Evolutionary conservation across 805 yeast genomes (phyloP).

Genomic region (Saccharomycopsis olivae): DNA sequence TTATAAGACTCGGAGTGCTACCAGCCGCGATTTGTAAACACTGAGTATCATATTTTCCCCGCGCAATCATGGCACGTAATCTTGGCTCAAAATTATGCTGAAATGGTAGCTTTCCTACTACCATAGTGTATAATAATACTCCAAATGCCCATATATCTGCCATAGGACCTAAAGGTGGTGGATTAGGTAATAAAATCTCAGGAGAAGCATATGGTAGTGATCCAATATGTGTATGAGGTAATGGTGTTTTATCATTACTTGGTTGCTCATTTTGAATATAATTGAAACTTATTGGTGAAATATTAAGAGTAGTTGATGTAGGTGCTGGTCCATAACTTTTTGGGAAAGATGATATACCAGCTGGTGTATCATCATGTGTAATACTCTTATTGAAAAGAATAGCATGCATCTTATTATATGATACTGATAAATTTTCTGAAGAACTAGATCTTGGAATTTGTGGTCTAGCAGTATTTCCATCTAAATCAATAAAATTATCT

Average conservation of each 20-base stretch:
- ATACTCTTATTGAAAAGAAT: slow-evolving; percentile 22
- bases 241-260: slow-evolving; percentile 15
- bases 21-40: slow-evolving; percentile 35
- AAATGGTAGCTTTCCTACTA: slow-evolving; percentile 70
- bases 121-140: slow-evolving; percentile 60
- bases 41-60: slow-evolving; percentile 48
- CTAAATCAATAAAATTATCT: neutral
- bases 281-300: slow-evolving; percentile 20
- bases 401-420: slow-evolving; percentile 19
- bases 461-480: slow-evolving; percentile 18
- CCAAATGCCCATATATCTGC: slow-evolving; percentile 93
- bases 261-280: slow-evolving; percentile 22
- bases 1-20: slow-evolving; percentile 21
- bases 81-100: slow-evolving; percentile 77
- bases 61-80: slow-evolving; percentile 57
- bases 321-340: slow-evolving; percentile 24
- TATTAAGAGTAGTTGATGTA: slow-evolving; percentile 18
- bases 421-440: slow-evolving; percentile 18
- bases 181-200: slow-evolving; percentile 54
- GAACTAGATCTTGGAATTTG: slow-evolving; percentile 28
- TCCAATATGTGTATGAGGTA: slow-evolving; percentile 68
- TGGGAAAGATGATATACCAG: slow-evolving; percentile 23
- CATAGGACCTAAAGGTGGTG: slow-evolving; percentile 49
- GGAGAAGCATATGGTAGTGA: slow-evolving; percentile 92
- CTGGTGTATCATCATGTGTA: slow-evolving; percentile 26